Evolutionary conservation across 768 basidiomycete genomes (phyloP), one percentile per base, ranked within the genome.

Genomic region (Suillus brevipes): DNA sequence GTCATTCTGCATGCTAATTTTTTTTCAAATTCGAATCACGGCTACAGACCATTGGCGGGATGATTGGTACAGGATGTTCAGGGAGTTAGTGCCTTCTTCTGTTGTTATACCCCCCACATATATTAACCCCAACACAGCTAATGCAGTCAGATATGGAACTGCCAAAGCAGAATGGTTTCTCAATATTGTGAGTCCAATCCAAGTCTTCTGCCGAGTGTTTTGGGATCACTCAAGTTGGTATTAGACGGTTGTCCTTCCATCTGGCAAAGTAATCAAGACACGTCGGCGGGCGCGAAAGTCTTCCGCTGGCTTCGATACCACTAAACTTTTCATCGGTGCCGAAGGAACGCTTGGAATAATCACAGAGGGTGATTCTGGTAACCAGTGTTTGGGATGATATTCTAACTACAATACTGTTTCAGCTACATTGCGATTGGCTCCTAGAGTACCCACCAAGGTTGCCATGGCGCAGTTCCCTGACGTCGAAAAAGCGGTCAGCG

Each of bases 281-380:
- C 86, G 94, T 25, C 82, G 84, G 63, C 80, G 90, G 53, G 88
- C 90, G 25, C 81, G 92, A 57, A 96, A 97, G 73, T 94, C 92
- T 4, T 85, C 94, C 1, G 91, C 92, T 0, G 95, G 95, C 0
- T 95, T 91, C 71, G 95, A 96, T 71, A 83, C 85, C 1, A 95
- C 92, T 0, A 95, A 95, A 73, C 75, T 95, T 3, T 95, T 95
- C 78, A 90, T 95, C 57, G 94, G 94, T 5, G 92, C 92, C 3
- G 94, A 95, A 75, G 94, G 94, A 7, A 96, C 94, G 0, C 75
- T 95, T 53, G 94, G 94, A 4, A 90, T 96, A 68, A 87, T 96
- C n/a, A 94, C 92, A 0, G 94, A 95, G 80, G 89, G 90, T 84
- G 38, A 65, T 38, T 52, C 18, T 61, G 7, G 65, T 60, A 25